Conservation (phyloP, 2,329 filamentous ascomycete genomes). For the Corinectria fuckeliana region DNA sequence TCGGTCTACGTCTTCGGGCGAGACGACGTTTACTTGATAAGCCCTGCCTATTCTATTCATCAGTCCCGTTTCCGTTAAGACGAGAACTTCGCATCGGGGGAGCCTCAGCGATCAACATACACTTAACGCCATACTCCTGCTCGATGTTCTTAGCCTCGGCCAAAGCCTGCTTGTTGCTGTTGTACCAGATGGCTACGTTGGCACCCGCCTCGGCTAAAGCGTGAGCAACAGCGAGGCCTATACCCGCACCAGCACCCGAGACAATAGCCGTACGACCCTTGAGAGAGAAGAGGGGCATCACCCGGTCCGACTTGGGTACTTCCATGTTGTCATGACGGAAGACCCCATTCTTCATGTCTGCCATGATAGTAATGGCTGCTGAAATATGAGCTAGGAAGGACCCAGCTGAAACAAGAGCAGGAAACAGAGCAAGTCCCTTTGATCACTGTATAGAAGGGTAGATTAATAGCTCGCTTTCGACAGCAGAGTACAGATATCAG, state of each 20-base stretch:
- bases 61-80: not conserved
- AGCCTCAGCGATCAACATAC: conserved; percentile 50
- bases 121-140: conserved; percentile 70
- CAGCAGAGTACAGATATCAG: not conserved
- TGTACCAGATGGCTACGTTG: conserved; percentile 76
- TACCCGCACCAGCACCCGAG: conserved; percentile 70
- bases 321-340: conserved; percentile 66
- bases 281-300: conserved; percentile 72
- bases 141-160: conserved; percentile 68
- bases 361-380: not conserved
- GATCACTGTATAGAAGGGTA: not conserved
- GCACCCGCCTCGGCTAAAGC: conserved; percentile 73
- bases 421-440: not conserved
- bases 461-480: not conserved
- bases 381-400: not conserved
- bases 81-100: no score
- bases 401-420: not conserved
- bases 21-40: conserved; percentile 67
- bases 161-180: conserved; percentile 69
- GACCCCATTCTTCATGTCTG: conserved; percentile 51
- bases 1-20: conserved; percentile 57
- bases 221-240: conserved; percentile 69
- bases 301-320: conserved; percentile 53
- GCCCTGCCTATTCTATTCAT: conserved; percentile 57
- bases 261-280: conserved; percentile 75